Conservation (phyloP, 345 rosid species). For the Garcia nutans region DNA sequence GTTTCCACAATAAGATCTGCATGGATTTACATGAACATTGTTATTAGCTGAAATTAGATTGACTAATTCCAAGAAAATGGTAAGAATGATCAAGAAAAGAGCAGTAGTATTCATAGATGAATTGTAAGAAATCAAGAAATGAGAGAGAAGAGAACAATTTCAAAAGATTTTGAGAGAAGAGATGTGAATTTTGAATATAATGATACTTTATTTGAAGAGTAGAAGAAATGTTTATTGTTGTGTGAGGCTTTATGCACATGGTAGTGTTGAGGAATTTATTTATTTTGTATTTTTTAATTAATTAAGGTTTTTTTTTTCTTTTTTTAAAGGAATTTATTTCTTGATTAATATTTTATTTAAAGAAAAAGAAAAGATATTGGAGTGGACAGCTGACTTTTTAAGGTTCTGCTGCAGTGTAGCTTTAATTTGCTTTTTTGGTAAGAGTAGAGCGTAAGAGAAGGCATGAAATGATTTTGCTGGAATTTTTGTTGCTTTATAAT, state of each 20-base stretch:
- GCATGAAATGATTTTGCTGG: conserved; percentile 20
- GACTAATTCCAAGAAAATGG: conserved; percentile 15
- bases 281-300: not conserved
- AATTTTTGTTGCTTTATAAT: conserved; percentile 16
- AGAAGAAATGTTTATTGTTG: conserved; percentile 3
- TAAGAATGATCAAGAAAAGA: conserved; percentile 14
- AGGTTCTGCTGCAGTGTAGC: conserved; percentile 1
- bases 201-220: conserved; percentile 48
- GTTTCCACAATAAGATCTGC: conserved; percentile 85
- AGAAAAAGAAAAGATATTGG: too few species aligned
- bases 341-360: too few species aligned
- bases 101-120: conserved; percentile 18
- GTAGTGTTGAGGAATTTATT: conserved; percentile 23
- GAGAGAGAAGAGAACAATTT: not conserved
- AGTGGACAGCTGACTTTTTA: not conserved
- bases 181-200: not conserved
- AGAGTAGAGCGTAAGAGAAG: not conserved
- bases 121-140: not conserved
- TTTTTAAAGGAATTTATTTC: too few species aligned
- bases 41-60: conserved; percentile 18
- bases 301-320: not conserved
- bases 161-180: not conserved
- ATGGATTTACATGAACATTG: conserved; percentile 20
- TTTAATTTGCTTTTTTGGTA: conserved; percentile 26
- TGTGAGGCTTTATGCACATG: conserved; percentile 32